Percentiles rank a stretch among this genome's conserved stretches.
Evolutionary conservation across 2,329 filamentous ascomycete species (phyloP).

Genomic region (Samsoniella hepiali): DNA sequence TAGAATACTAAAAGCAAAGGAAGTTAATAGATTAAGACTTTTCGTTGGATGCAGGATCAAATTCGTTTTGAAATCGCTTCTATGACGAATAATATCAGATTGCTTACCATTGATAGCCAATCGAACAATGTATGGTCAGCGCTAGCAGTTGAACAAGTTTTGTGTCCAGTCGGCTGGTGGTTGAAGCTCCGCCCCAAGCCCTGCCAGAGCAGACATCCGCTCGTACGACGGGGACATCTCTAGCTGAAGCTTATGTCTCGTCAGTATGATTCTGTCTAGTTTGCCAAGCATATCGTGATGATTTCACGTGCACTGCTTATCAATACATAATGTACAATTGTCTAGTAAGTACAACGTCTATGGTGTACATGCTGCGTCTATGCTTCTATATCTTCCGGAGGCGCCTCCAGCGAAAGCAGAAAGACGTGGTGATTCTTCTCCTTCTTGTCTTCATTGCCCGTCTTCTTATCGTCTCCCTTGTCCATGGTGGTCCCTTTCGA

Average conservation of each 20-base stretch:
- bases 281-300: not conserved
- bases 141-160: not conserved
- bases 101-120: not conserved
- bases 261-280: not conserved
- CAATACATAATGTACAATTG: not conserved
- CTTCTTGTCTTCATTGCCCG: slow-evolving; percentile 14
- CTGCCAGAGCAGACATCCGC: not conserved
- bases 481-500: slow-evolving; percentile 10
- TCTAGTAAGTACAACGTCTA: not conserved
- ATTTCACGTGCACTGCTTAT: not conserved
- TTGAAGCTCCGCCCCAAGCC: not conserved
- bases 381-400: slow-evolving; percentile 17
- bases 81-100: not conserved
- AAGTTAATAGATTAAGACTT: no score
- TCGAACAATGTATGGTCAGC: not conserved
- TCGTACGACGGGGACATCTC: not conserved
- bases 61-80: no score
- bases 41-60: no score
- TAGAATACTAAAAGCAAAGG: no score
- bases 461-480: slow-evolving; percentile 22
- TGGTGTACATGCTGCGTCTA: not conserved
- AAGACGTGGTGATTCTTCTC: slow-evolving; percentile 31
- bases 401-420: slow-evolving; percentile 33
- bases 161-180: not conserved
- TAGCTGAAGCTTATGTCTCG: not conserved